Evolutionary conservation across 2,329 filamentous ascomycete genomes (phyloP).

Genomic region (Diplodia seriata): DNA sequence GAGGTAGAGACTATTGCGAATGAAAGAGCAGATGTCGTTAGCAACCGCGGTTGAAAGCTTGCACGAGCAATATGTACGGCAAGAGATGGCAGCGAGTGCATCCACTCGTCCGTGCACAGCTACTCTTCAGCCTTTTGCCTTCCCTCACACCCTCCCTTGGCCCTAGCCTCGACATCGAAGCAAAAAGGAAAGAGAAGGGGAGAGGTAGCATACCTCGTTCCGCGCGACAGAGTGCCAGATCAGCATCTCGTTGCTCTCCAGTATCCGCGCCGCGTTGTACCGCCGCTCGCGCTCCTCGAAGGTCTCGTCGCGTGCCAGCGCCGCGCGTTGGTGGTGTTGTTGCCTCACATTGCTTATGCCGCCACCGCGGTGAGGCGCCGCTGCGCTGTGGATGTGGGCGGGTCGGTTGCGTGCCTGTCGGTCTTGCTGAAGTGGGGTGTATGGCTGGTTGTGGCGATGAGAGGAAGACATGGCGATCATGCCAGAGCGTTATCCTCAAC

Average conservation of each 20-base stretch:
- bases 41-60: background rate
- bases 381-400: conserved; percentile 29
- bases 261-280: conserved; percentile 42
- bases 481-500: background rate
- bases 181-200: conserved; percentile 11
- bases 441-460: conserved; percentile 10
- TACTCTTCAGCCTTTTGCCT: background rate
- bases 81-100: too few relatives aligned
- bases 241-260: conserved; percentile 48
- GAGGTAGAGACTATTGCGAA: conserved; percentile 40
- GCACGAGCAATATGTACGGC: background rate
- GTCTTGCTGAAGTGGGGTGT: conserved; percentile 40
- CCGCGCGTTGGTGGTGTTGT: conserved; percentile 5
- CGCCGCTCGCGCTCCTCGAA: conserved; percentile 42
- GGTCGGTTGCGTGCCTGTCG: conserved; percentile 40
- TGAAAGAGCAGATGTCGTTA: background rate
- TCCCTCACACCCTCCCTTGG: background rate
- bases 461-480: background rate
- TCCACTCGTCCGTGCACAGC: background rate
- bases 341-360: background rate
- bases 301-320: conserved; percentile 35
- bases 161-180: background rate
- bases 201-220: conserved; percentile 43
- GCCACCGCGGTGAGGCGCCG: background rate
- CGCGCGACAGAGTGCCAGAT: conserved; percentile 44